Evolutionary conservation across 2,329 filamentous ascomycete genomes (phyloP), one percentile per base, ranked within the genome.

Genomic region (Clarireedia monteithiana): DNA sequence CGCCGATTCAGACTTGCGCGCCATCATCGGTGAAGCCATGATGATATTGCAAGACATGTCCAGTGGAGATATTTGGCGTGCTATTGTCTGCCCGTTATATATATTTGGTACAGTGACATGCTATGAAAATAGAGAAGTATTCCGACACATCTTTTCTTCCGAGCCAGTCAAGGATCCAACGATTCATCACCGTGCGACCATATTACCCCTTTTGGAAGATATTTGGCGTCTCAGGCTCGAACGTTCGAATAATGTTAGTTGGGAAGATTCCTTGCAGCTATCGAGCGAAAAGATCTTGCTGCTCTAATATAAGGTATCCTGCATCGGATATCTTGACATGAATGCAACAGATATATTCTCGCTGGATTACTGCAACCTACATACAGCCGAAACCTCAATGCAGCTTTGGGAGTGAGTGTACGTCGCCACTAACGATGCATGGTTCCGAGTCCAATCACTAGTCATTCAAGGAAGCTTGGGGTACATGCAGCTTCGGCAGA

Each of bases 171-270:
- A 66, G 9, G 62, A 67, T 58, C 56, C 62, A 4, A 60, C 52
- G 7, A 50, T 67, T 24, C 54, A 62, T 50, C 66, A 68, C 59
- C 63, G 66, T 42, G 46, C 48, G 26, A 62, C 57, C 38, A 61
- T 67, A 27, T 40, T 67, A n/a, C 62, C 64, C 26, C 46, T 64
- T 44, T 46, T 68, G 20, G 64, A 67, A 59, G 56, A 63, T 10
- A 53, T 66, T 23, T 67, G 66, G 65, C 52, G 15, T 36, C 47
- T 50, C 9, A 50, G 10, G 55, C 40, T 46, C 61, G 62, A 40
- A 9, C 51, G 15, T 24, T 36, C 5, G n/a, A 45, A 55, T 15
- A 14, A 50, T 15, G 20, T 55, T 15, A 55, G 53, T 23, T 55
- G 53, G 53, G 53, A 55, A 23, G 24, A 17, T 15, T 15, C 39